phyloP scores from a whole-genome alignment of 352 stramenopile species.

The Phytophthora pluvialis region DNA sequence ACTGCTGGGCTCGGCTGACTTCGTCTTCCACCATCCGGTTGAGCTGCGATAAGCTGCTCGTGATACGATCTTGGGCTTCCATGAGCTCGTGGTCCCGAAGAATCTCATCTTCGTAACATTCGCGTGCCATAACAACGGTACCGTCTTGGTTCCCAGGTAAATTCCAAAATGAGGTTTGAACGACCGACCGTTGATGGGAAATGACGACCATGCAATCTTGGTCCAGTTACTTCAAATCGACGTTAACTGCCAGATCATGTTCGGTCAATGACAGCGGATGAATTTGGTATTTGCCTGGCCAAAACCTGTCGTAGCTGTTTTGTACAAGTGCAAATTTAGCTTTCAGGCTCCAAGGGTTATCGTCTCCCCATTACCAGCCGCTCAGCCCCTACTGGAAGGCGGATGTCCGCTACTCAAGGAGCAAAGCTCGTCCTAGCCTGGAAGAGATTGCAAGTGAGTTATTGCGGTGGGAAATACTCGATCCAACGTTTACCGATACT shows the following conservation, averaged over 20 bases:
- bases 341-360: too few species aligned
- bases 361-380: too few species aligned
- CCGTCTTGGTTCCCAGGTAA: not conserved
- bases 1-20: not conserved
- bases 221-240: not conserved
- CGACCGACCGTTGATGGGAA: not conserved
- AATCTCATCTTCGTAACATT: not conserved
- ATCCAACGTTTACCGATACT: conserved; percentile 21
- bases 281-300: too few species aligned
- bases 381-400: too few species aligned
- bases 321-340: too few species aligned
- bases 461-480: conserved; percentile 22
- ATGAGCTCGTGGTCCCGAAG: not conserved
- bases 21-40: conserved; percentile 1
- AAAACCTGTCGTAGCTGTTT: not conserved
- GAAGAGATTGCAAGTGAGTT: conserved; percentile 23
- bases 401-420: not conserved
- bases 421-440: conserved; percentile 5
- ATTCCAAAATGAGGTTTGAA: not conserved
- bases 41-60: conserved; percentile 1
- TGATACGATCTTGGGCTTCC: not conserved
- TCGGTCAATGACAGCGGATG: not conserved
- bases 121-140: not conserved
- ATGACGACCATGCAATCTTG: too few species aligned
- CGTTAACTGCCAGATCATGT: not conserved